Conservation (phyloP, 1,284 basidiomycete genomes). For the Pyrrhoderma lamaoense region DNA sequence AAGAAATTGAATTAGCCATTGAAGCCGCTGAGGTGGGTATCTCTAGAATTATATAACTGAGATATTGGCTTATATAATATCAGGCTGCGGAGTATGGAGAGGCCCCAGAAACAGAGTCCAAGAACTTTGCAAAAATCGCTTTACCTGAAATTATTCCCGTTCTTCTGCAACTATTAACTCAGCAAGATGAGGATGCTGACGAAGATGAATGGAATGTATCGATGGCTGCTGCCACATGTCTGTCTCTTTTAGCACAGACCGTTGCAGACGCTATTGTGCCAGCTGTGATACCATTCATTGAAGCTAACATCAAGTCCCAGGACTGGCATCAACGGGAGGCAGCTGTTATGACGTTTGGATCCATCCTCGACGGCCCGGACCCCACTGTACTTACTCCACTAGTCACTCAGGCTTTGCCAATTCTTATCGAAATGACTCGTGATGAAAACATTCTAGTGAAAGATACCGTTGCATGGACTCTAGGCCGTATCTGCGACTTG, state of each 20-base stretch:
- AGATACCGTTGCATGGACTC: slow-evolving; percentile 97
- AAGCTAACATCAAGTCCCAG: slow-evolving; percentile 84
- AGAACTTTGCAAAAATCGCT: slow-evolving; percentile 91
- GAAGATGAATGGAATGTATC: slow-evolving; percentile 99
- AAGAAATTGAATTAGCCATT: slow-evolving; percentile 90
- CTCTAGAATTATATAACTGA: slow-evolving; percentile 14
- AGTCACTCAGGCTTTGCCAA: slow-evolving; percentile 89
- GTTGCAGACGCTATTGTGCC: slow-evolving; percentile 90
- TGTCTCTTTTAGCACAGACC: slow-evolving; percentile 83
- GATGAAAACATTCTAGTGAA: slow-evolving; percentile 86
- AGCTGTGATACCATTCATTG: slow-evolving; percentile 95
- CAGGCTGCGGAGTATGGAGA: slow-evolving; percentile 90
- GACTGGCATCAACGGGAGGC: slow-evolving; percentile 98
- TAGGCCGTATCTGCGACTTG: slow-evolving; percentile 92
- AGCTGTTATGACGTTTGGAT: slow-evolving; percentile 97
- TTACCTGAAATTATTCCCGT: slow-evolving; percentile 93
- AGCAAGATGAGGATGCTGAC: slow-evolving; percentile 94
- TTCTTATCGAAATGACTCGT: slow-evolving; percentile 93
- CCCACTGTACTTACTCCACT: slow-evolving; percentile 82
- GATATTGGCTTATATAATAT: slow-evolving; percentile 11
- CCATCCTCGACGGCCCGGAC: slow-evolving; percentile 94
- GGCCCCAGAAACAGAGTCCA: slow-evolving; percentile 80
- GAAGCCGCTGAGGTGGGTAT: slow-evolving; percentile 80
- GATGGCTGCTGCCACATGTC: slow-evolving; percentile 95
- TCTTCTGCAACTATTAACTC: slow-evolving; percentile 81